Base-by-base conservation (phyloP, 495 filamentous ascomycete genomes). In the Tuber magnatum region DNA sequence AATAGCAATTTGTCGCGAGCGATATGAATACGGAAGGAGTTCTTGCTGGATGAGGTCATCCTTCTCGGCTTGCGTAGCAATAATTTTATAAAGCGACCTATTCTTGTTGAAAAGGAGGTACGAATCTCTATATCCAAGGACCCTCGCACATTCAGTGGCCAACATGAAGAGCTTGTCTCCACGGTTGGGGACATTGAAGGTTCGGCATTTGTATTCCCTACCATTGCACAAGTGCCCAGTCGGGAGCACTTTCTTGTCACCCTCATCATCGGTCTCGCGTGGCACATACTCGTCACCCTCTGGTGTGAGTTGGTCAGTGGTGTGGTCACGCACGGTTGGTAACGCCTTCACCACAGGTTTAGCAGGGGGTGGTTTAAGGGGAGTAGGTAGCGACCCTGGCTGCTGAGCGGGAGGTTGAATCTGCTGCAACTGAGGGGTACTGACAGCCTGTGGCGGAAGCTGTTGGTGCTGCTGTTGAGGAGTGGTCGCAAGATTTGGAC, bases 101-200 rank as follows among this genome's bases (percentile, higher is more conserved):
- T 99, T 99, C 85, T 99, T 99, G 88, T 99, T 99, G 86, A 99
- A 99, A 22, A 99, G 86, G 69, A 99, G 85, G 83, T 99, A 99
- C 24, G 96, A 99, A 83, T 99, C 95, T 74, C 95, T 89, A 83
- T 99, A 99, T 40, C 93, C 93, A 40, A 99, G 86, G 9, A 97
- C 94, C 71, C 95, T 88, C 16, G 96, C 95, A 83, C 96, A 99
- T 85, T 99, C 95, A 48, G 95, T 99, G 68, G 95, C 95, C 65
- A 98, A 88, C 95, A 99, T 99, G 83, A 98, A 99, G 16, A 97
- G 87, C 84, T 99, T 99, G 70, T 93, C 90, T 3, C 92, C 93
- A 73, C 96, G 88, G 77, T 94, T 89, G 20, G 94, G 94, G 18
- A 99, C 95, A 74, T 90, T 89, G 82, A 99, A 99, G 0, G 94